Percentiles rank a stretch among this genome's conserved stretches.
Conservation (phyloP, 2,329 filamentous ascomycete species). For the Trichoderma sp. region DNA sequence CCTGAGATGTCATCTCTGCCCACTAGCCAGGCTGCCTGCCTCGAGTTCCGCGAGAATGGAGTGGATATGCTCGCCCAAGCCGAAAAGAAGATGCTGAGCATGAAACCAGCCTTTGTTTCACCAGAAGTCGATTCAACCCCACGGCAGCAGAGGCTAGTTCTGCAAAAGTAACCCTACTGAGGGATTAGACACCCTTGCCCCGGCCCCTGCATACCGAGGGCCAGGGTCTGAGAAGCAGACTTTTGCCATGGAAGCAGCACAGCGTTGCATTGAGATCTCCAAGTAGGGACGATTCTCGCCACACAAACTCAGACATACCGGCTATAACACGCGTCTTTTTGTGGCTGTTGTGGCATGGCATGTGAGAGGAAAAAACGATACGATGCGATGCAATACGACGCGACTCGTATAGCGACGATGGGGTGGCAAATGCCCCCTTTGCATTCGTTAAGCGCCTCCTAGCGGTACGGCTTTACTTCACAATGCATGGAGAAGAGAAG, state of each 20-base stretch:
- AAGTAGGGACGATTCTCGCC: constrained; percentile 8
- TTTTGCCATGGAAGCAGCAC: background rate
- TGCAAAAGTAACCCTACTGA: constrained; percentile 2
- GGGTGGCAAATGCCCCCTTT: background rate
- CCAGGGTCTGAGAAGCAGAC: background rate
- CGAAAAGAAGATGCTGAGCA: constrained; percentile 1
- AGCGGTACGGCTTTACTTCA: background rate
- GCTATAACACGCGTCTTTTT: background rate
- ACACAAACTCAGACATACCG: background rate
- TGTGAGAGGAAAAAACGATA: background rate
- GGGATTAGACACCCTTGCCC: constrained; percentile 13
- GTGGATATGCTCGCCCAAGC: background rate
- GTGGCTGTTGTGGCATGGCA: background rate
- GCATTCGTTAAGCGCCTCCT: background rate
- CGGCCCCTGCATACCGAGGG: constrained; percentile 16
- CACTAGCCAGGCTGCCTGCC: background rate
- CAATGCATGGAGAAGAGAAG: background rate
- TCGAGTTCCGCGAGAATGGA: background rate
- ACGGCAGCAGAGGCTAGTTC: constrained; percentile 15
- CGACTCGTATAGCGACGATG: background rate
- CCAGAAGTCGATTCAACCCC: constrained; percentile 13
- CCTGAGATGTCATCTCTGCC: background rate
- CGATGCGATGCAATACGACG: background rate
- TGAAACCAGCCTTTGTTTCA: constrained; percentile 24
- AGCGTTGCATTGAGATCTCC: constrained; percentile 15